phyloP scores from a whole-genome alignment of 768 basidiomycete species.

The Tylopilus intermedius region DNA sequence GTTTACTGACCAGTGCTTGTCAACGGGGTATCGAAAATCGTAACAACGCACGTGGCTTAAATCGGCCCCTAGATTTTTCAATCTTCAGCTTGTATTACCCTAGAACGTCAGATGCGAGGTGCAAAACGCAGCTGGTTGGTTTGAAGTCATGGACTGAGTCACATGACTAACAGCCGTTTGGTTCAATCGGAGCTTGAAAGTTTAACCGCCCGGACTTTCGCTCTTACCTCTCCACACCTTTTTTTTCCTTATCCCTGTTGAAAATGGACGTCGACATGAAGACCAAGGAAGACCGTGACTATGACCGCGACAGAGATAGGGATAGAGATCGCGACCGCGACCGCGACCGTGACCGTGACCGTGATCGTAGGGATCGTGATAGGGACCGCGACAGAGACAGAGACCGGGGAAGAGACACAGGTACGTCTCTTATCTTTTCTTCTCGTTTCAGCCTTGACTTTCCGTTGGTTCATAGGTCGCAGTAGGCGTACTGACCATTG shows the following conservation, averaged over 20 bases:
- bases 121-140: too few relatives aligned
- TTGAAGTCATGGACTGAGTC: neutral
- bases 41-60: neutral
- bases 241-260: slow-evolving; percentile 10
- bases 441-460: neutral
- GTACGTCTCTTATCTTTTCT: slow-evolving; percentile 32
- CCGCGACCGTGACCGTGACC: slow-evolving; percentile 33
- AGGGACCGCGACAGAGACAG: slow-evolving; percentile 42
- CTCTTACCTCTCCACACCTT: slow-evolving; percentile 11
- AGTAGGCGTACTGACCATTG: slow-evolving; percentile 63
- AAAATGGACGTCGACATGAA: slow-evolving; percentile 82
- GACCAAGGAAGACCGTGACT: slow-evolving; percentile 67
- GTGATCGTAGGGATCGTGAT: slow-evolving; percentile 42
- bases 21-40: neutral
- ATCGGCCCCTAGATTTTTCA: too few relatives aligned
- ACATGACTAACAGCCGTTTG: slow-evolving; percentile 9
- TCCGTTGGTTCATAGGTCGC: slow-evolving; percentile 34
- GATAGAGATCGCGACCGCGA: slow-evolving; percentile 38
- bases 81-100: too few relatives aligned
- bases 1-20: neutral
- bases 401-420: slow-evolving; percentile 53
- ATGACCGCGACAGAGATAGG: slow-evolving; percentile 50
- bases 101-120: too few relatives aligned
- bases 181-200: slow-evolving; percentile 22
- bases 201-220: neutral